phyloP scores from a whole-genome alignment of 805 yeast species.

The Metschnikowia proteae region DNA sequence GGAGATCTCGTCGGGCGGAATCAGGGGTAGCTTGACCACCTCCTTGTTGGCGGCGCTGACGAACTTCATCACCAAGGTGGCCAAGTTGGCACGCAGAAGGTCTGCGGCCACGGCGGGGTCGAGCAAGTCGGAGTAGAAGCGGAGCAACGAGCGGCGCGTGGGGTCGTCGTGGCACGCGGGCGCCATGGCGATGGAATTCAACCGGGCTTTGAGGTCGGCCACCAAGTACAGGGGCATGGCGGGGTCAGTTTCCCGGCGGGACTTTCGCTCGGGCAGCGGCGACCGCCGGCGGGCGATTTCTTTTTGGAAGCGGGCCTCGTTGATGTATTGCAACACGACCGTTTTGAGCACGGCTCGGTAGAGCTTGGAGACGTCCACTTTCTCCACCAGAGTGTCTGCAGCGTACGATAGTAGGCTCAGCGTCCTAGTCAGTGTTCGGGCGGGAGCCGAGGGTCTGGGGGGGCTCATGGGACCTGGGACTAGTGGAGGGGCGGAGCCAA shows the following conservation, averaged over 20 bases:
- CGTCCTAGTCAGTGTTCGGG: background rate
- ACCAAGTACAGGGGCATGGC: constrained; percentile 37
- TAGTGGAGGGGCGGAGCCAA: too few relatives aligned
- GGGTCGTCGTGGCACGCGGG: constrained; percentile 39
- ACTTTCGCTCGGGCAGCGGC: constrained; percentile 10
- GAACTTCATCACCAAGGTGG: constrained; percentile 50
- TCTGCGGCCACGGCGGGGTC: constrained; percentile 42
- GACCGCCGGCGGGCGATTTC: constrained; percentile 16
- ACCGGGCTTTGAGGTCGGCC: constrained; percentile 35
- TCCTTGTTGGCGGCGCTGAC: constrained; percentile 53
- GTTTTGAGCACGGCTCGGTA: constrained; percentile 54
- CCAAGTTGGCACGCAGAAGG: constrained; percentile 31
- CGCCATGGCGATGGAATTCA: constrained; percentile 47
- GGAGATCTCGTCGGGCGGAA: constrained; percentile 28
- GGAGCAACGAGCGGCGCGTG: constrained; percentile 54
- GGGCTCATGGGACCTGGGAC: background rate
- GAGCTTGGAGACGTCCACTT: constrained; percentile 27
- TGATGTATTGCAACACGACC: constrained; percentile 54
- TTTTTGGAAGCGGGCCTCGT: constrained; percentile 58
- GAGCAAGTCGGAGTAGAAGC: constrained; percentile 59
- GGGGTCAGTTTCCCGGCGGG: constrained; percentile 13
- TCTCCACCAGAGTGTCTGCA: constrained; percentile 18
- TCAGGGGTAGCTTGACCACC: constrained; percentile 38
- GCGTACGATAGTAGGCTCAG: constrained; percentile 13
- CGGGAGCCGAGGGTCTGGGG: background rate